These are phyloP conservation scores for Penicillium occitanis DNA, from an alignment of 2,329 filamentous ascomycete species.

Conservation along the genomic window DNA sequence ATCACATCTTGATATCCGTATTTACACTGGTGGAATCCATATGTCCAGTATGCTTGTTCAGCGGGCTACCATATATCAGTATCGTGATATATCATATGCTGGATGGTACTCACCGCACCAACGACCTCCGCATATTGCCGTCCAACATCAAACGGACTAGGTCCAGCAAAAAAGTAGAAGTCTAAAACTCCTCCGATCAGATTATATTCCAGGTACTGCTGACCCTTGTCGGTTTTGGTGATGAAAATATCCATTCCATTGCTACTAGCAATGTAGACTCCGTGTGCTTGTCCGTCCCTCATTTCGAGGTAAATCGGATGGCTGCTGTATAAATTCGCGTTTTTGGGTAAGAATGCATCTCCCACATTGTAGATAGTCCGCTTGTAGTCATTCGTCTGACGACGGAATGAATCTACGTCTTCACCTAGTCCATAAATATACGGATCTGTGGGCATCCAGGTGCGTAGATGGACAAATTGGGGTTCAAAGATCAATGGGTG, in stretches of 20 bases:
- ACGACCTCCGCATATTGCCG: slow-evolving; percentile 60
- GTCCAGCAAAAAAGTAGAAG: slow-evolving; percentile 65
- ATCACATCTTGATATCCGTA: slow-evolving; percentile 61
- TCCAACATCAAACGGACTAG: slow-evolving; percentile 58
- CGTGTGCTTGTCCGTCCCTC: slow-evolving; percentile 60
- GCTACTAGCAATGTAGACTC: slow-evolving; percentile 68
- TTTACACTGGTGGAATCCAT: slow-evolving; percentile 66
- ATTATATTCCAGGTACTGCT: slow-evolving; percentile 76
- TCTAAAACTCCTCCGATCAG: slow-evolving; percentile 74
- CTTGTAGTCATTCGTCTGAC: slow-evolving; percentile 68
- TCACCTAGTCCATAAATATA: slow-evolving; percentile 78
- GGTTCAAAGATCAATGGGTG: slow-evolving; percentile 70
- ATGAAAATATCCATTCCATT: slow-evolving; percentile 78
- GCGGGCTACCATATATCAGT: slow-evolving; percentile 49
- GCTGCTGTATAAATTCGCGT: slow-evolving; percentile 68
- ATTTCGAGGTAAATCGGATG: slow-evolving; percentile 77
- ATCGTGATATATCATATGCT: no score
- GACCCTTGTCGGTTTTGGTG: slow-evolving; percentile 57
- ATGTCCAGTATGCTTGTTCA: slow-evolving; percentile 78
- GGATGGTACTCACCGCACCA: slow-evolving; percentile 29
- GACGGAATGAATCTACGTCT: slow-evolving; percentile 67
- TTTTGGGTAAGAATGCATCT: slow-evolving; percentile 60
- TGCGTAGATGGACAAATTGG: slow-evolving; percentile 73
- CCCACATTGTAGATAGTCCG: slow-evolving; percentile 70
- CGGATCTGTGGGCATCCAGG: slow-evolving; percentile 65